Evolutionary conservation across 2,329 filamentous ascomycete species (phyloP), one percentile per base, ranked within the genome.

Genomic region (Gaeumannomyces tritici): DNA sequence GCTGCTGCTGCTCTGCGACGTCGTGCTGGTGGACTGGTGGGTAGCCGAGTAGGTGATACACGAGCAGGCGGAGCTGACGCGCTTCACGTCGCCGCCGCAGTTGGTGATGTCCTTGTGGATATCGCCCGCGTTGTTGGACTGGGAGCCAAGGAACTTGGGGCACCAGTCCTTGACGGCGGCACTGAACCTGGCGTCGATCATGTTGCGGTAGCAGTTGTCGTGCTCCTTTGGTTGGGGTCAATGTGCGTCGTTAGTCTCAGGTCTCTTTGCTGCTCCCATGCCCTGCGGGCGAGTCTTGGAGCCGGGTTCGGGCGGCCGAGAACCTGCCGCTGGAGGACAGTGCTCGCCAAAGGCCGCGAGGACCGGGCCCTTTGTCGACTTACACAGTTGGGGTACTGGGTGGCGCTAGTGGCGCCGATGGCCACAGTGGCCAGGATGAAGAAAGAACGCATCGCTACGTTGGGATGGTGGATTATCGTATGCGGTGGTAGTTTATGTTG

Each of bases 41-140:
- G 60, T 61, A 29, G 51, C 27, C 29, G 63, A 47, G 64, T 69
- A 69, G 33, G 67, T 68, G 65, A 71, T 66, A 65, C 69, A 71
- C 35, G 69, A 70, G 67, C 69, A 71, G 61, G 68, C 69, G 8
- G 69, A 70, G 67, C 67, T 69, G 35, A 71, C 66, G 11, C 62
- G 63, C 35, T 56, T 26, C 57, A 67, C 64, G 55, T 65, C 55
- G 29, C 61, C 61, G 15, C 62, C 63, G 63, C 69, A 70, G 66
- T 69, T 69, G 55, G 47, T 56, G 33, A 58, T 57, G 18, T 60
- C 18, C 15, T 33, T 35, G 18, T 57, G 61, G 26, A 62, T 60
- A 21, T 60, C 29, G 31, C 29, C 55, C 7, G 47, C 8, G n/a
- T 55, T 57, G n/a, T 51, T 60, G 24, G 35, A 35, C 13, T 56